phyloP scores from a whole-genome alignment of 2,329 filamentous ascomycete genomes.

The Colletotrichum noveboracense region DNA sequence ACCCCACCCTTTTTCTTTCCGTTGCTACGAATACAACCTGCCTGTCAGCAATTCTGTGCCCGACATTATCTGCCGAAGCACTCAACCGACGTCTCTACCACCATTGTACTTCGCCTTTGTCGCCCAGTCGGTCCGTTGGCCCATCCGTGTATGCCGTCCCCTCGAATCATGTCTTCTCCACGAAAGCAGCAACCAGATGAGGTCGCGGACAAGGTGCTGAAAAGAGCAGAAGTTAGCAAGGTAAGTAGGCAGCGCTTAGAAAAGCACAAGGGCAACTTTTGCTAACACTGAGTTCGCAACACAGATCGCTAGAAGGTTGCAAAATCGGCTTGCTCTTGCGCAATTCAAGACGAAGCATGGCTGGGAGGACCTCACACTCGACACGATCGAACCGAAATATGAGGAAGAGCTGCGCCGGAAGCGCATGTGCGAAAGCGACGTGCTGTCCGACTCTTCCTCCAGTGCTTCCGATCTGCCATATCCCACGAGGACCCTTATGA shows the following conservation, averaged over 20 bases:
- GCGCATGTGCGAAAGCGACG: conserved; percentile 72
- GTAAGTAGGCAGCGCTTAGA: conserved; percentile 47
- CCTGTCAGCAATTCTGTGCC: neutral
- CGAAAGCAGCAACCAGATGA: conserved; percentile 68
- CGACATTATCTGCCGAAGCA: neutral
- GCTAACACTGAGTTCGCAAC: conserved; percentile 3
- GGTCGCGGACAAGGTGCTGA: conserved; percentile 72
- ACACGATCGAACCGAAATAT: conserved; percentile 83
- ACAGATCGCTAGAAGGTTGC: conserved; percentile 90
- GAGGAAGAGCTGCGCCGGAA: conserved; percentile 80
- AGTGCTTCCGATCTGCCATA: conserved; percentile 80
- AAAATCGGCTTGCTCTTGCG: conserved; percentile 92
- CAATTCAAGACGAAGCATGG: conserved; percentile 98
- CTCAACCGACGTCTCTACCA: neutral
- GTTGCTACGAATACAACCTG: neutral
- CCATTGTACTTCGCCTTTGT: neutral
- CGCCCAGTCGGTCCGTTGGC: neutral
- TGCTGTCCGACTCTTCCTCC: conserved; percentile 86
- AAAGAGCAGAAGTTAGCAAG: conserved; percentile 77
- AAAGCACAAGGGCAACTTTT: neutral
- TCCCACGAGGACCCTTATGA: conserved; percentile 73
- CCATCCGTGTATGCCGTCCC: neutral
- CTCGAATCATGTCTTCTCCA: conserved; percentile 60
- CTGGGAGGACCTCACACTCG: conserved; percentile 88
- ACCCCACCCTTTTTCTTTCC: neutral